phyloP scores from a whole-genome alignment of 2,329 filamentous ascomycete species.

The Microcyclospora tardicrescens region DNA sequence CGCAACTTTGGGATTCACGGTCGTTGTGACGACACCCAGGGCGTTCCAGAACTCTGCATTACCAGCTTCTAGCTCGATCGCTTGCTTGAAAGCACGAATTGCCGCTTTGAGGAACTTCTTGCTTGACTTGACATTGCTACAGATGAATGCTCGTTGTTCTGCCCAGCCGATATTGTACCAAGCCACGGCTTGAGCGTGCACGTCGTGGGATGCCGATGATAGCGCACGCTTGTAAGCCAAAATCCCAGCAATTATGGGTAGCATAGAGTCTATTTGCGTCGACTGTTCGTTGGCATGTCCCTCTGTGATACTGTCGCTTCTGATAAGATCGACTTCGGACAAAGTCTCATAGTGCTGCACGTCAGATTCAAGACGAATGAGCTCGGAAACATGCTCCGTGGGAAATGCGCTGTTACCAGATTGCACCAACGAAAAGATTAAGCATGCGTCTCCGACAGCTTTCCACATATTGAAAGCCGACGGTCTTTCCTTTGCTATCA shows the following conservation, averaged over 20 bases:
- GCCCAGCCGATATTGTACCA: conserved; percentile 97
- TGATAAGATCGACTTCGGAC: conserved; percentile 54
- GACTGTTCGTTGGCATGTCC: conserved; percentile 21
- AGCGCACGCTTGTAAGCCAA: conserved; percentile 82
- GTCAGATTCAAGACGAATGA: conserved; percentile 46
- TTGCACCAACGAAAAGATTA: conserved; percentile 69
- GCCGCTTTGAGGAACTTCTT: conserved; percentile 63
- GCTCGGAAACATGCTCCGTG: conserved; percentile 37
- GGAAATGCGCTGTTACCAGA: conserved; percentile 53
- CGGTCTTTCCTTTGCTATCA: conserved; percentile 46
- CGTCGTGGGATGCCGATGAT: conserved; percentile 55
- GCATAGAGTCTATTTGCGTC: conserved; percentile 24
- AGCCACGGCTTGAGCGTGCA: conserved; percentile 83
- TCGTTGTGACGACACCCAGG: conserved; percentile 78
- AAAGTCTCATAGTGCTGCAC: conserved; percentile 48
- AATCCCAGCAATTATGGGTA: conserved; percentile 49
- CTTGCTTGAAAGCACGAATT: conserved; percentile 82
- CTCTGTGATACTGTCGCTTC: conserved; percentile 14
- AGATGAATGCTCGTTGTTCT: conserved; percentile 68
- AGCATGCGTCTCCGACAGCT: conserved; percentile 74
- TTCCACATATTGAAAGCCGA: conserved; percentile 94
- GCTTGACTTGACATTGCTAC: conserved; percentile 45
- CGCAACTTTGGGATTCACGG: conserved; percentile 71
- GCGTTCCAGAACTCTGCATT: conserved; percentile 98
- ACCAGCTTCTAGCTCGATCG: conserved; percentile 87